These are phyloP conservation scores for Aphanomyces astaci DNA, from an alignment of 352 stramenopile genomes.

Conservation along the genomic window DNA sequence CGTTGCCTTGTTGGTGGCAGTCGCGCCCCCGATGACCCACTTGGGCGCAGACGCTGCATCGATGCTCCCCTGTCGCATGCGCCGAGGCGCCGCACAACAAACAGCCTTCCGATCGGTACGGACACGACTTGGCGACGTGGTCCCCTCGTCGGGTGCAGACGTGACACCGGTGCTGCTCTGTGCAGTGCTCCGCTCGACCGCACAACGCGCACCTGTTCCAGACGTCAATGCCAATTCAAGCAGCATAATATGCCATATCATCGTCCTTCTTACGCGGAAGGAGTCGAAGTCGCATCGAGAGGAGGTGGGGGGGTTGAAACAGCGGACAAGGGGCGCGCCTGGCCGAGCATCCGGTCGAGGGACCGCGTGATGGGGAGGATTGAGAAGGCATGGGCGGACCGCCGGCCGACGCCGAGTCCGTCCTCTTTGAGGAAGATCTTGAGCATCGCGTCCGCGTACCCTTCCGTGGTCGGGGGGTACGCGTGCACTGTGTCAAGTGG, in stretches of 20 bases:
- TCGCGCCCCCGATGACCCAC: constrained; percentile 76
- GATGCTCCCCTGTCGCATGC: constrained; percentile 74
- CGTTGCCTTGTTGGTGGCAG: constrained; percentile 72
- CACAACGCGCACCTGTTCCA: constrained; percentile 54
- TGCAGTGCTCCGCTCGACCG: constrained; percentile 45
- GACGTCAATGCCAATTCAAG: too few species aligned
- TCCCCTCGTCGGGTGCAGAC: constrained; percentile 75
- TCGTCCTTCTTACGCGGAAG: too few species aligned
- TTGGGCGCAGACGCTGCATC: constrained; percentile 73
- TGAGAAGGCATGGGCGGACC: constrained; percentile 59
- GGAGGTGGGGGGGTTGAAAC: constrained; percentile 33
- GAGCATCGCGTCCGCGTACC: constrained; percentile 66
- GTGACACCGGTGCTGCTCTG: constrained; percentile 66
- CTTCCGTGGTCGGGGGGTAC: constrained; percentile 71
- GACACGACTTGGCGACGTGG: constrained; percentile 58
- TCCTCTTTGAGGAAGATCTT: constrained; percentile 85
- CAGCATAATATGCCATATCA: too few species aligned
- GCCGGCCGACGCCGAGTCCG: constrained; percentile 55
- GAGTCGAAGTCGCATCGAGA: not conserved
- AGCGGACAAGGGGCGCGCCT: too few species aligned
- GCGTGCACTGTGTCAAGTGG: constrained; percentile 73
- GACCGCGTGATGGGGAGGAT: constrained; percentile 64
- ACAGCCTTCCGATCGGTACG: constrained; percentile 60
- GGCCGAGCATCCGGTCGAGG: constrained; percentile 67
- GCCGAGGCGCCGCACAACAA: constrained; percentile 58